Percentiles rank a stretch among this genome's conserved stretches.
phyloP scores from a whole-genome alignment of 371 early-diverging fungal species.

The Saksenaea vasiformis region DNA sequence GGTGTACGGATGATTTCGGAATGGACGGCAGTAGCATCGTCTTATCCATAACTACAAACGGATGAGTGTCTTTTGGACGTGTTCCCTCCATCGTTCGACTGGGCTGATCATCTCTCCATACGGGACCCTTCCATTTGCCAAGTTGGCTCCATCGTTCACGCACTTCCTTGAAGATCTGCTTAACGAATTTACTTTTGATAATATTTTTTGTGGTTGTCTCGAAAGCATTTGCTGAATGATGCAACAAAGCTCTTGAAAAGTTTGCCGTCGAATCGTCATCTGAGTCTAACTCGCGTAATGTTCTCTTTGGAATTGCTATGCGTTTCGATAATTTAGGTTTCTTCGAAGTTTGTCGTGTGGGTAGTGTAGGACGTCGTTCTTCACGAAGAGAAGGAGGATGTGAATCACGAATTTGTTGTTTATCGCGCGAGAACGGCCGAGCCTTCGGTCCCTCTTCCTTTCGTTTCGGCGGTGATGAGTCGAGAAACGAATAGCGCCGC shows the following conservation, averaged over 20 bases:
- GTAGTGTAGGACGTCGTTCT: background rate
- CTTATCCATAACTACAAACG: slow-evolving; percentile 3
- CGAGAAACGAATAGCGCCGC: background rate
- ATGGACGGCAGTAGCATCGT: slow-evolving; percentile 1
- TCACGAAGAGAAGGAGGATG: slow-evolving; percentile 10
- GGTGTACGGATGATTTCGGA: slow-evolving; percentile 2
- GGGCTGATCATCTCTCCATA: background rate
- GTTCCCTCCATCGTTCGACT: background rate
- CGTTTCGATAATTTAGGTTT: slow-evolving; percentile 28
- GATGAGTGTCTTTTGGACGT: background rate
- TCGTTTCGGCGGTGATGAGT: background rate
- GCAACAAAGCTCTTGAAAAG: slow-evolving; percentile 4
- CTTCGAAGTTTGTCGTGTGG: slow-evolving; percentile 15
- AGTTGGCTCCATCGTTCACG: slow-evolving; percentile 10
- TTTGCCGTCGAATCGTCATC: background rate
- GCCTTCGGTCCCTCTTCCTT: background rate
- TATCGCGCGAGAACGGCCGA: background rate
- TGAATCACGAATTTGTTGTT: slow-evolving; percentile 13
- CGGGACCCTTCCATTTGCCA: background rate
- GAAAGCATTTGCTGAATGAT: slow-evolving; percentile 1
- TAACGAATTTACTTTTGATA: slow-evolving; percentile 22
- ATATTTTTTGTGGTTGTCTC: slow-evolving; percentile 6
- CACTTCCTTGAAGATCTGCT: slow-evolving; percentile 12
- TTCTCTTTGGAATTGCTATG: slow-evolving; percentile 20
- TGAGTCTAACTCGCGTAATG: slow-evolving; percentile 9